phyloP scores from a whole-genome alignment of 306 rosid species.

The Biancaea sappan region DNA sequence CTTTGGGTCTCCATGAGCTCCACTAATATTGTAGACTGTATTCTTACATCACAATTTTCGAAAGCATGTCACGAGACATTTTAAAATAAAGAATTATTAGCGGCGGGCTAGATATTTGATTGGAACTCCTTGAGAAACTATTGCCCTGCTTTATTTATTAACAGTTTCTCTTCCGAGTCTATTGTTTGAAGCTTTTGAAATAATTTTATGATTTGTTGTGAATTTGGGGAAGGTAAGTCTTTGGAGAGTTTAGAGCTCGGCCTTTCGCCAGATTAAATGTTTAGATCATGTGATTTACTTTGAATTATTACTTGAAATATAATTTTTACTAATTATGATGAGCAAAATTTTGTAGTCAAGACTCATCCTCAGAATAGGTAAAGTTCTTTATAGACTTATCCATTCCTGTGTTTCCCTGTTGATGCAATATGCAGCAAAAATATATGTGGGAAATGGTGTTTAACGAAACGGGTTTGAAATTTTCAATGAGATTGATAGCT shows the following conservation, averaged over 20 bases:
- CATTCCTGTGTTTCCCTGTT: not conserved
- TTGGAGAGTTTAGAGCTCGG: no score
- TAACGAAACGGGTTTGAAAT: conserved; percentile 15
- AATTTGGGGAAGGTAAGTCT: not conserved
- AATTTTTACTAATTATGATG: no score
- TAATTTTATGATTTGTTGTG: not conserved
- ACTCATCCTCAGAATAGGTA: no score
- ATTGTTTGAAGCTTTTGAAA: not conserved
- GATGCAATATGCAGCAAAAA: not conserved
- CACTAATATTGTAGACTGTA: not conserved
- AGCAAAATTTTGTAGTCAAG: no score
- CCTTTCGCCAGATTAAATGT: not conserved
- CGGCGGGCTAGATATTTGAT: not conserved
- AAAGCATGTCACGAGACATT: not conserved
- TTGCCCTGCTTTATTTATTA: not conserved
- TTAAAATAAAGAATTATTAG: not conserved
- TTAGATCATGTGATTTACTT: not conserved
- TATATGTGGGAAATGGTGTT: not conserved
- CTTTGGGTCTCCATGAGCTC: not conserved
- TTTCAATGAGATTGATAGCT: not conserved
- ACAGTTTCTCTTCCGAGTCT: not conserved
- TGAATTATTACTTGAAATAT: not conserved
- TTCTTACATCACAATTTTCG: not conserved
- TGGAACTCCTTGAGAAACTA: conserved; percentile 28
- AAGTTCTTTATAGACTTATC: no score